These are phyloP conservation scores for Dissophora ornata DNA, from an alignment of 192 early-diverging fungal species.

Conservation along the genomic window DNA sequence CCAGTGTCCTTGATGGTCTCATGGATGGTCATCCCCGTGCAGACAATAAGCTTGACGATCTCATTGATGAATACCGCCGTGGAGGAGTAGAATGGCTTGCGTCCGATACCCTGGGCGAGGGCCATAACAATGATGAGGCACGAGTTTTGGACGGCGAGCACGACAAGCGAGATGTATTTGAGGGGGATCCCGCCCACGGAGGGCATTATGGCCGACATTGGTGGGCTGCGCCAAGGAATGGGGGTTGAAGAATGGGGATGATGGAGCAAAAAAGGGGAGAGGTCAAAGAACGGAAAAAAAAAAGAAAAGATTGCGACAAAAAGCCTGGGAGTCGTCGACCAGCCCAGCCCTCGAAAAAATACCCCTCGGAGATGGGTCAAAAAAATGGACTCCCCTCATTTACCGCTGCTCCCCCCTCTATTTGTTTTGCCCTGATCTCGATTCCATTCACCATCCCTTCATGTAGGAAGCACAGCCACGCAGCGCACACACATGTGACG, in stretches of 20 bases:
- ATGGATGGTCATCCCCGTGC: conserved; percentile 49
- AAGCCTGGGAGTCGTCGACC: too few species aligned
- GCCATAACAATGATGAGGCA: conserved; percentile 88
- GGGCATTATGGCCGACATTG: conserved; percentile 44
- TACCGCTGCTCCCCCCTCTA: too few species aligned
- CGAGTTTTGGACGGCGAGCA: conserved; percentile 92
- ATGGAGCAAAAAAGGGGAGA: not conserved
- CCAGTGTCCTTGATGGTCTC: conserved; percentile 40
- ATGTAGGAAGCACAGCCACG: too few species aligned
- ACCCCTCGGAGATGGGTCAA: too few species aligned
- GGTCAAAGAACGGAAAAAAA: too few species aligned
- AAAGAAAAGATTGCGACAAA: too few species aligned
- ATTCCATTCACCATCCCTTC: too few species aligned
- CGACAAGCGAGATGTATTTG: conserved; percentile 87
- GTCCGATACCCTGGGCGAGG: conserved; percentile 44
- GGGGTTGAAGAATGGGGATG: not conserved
- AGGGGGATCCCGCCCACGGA: conserved; percentile 70
- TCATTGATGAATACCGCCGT: conserved; percentile 95
- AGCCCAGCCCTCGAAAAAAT: too few species aligned
- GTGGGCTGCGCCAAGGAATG: not conserved
- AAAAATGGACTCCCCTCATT: too few species aligned
- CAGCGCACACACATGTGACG: too few species aligned
- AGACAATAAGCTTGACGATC: conserved; percentile 80
- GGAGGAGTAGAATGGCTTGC: conserved; percentile 76
- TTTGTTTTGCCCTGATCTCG: too few species aligned